Conservation (phyloP, 805 yeast species). For the Danielia oregonensis region DNA sequence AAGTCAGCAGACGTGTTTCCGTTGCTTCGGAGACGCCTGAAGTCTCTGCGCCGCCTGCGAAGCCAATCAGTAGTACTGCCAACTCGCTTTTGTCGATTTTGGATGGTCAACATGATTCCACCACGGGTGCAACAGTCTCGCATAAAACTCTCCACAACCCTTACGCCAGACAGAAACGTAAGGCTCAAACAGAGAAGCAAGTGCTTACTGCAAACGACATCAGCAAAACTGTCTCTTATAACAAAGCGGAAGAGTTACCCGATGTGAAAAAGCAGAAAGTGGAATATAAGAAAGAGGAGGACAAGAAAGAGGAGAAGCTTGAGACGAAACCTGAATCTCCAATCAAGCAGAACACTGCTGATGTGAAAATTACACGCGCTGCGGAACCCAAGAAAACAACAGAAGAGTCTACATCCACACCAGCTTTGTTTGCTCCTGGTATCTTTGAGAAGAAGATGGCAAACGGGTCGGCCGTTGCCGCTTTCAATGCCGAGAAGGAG, state of each 20-base stretch:
- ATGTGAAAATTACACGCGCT: neutral
- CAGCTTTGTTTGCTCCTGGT: neutral
- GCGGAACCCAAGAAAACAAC: neutral
- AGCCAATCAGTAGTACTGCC: slow-evolving; percentile 45
- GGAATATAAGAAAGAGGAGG: no score
- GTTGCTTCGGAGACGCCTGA: slow-evolving; percentile 3
- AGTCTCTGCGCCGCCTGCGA: slow-evolving; percentile 4
- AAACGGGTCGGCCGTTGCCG: neutral
- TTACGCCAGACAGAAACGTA: slow-evolving; percentile 9
- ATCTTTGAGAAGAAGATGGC: neutral
- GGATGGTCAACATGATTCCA: slow-evolving; percentile 22
- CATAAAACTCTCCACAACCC: slow-evolving; percentile 16
- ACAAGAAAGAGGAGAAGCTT: neutral
- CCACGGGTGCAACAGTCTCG: neutral
- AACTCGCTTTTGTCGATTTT: slow-evolving; percentile 44
- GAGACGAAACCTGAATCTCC: no score
- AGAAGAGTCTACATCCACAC: no score
- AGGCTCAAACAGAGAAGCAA: slow-evolving; percentile 7
- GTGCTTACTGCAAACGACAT: slow-evolving; percentile 32
- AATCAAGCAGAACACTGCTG: no score
- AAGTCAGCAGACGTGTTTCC: slow-evolving; percentile 8
- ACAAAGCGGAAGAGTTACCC: slow-evolving; percentile 26
- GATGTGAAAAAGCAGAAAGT: neutral
- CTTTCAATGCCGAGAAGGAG: neutral
- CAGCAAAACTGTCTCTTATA: slow-evolving; percentile 32